Evolutionary conservation across 1,284 basidiomycete genomes (phyloP).

Genomic region (Ceratobasidium sp.): DNA sequence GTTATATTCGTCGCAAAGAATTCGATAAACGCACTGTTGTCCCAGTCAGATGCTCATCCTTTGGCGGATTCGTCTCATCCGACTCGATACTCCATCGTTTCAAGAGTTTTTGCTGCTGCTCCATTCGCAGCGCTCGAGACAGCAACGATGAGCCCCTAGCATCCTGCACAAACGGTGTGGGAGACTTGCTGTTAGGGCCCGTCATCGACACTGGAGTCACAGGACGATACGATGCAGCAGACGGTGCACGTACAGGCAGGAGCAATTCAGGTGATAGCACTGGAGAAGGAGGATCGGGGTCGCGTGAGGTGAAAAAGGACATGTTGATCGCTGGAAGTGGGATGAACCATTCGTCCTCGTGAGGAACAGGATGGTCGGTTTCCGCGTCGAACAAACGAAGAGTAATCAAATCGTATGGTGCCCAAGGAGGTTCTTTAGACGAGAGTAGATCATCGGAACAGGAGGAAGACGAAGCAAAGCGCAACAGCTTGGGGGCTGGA

Average conservation of each 20-base stretch:
- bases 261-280: background rate
- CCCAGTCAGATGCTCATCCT: background rate
- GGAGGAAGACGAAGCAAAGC: background rate
- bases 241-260: background rate
- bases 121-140: background rate
- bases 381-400: constrained; percentile 10
- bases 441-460: background rate
- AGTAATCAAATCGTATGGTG: background rate
- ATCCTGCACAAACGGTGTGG: constrained; percentile 26
- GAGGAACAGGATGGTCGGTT: constrained; percentile 23
- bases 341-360: constrained; percentile 17
- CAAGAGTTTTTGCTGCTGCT: background rate
- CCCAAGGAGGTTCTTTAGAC: constrained; percentile 20
- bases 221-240: constrained; percentile 16
- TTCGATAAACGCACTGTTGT: background rate
- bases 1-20: background rate
- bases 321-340: constrained; percentile 10
- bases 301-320: constrained; percentile 2
- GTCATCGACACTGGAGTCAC: constrained; percentile 35
- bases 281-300: constrained; percentile 9
- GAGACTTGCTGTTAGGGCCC: constrained; percentile 27
- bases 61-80: constrained; percentile 1
- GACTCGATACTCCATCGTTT: background rate
- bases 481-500: background rate
- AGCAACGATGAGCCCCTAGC: constrained; percentile 9